Percentiles rank a stretch among this genome's conserved stretches.
phyloP scores from a whole-genome alignment of 2,329 filamentous ascomycete species.

The Exophiala alcalophila region DNA sequence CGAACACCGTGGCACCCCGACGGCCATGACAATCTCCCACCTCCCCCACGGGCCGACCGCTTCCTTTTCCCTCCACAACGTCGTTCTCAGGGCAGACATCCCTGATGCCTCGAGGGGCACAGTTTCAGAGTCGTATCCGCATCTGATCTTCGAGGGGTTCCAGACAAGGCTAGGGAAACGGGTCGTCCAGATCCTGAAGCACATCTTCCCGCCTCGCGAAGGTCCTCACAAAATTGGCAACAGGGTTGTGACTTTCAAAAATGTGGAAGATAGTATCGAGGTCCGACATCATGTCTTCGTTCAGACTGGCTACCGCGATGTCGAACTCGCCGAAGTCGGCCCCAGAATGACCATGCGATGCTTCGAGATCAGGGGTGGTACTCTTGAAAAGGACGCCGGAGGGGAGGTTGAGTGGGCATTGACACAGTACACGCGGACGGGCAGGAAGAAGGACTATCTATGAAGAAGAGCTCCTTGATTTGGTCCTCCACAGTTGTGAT shows the following conservation, averaged over 20 bases:
- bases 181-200: conserved; percentile 86
- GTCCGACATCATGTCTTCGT: conserved; percentile 94
- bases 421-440: conserved; percentile 90
- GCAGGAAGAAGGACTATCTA: conserved; percentile 92
- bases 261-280: conserved; percentile 83
- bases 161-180: conserved; percentile 74
- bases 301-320: conserved; percentile 81
- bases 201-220: conserved; percentile 88
- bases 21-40: conserved; percentile 81
- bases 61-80: conserved; percentile 87
- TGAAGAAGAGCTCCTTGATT: conserved; percentile 42
- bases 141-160: conserved; percentile 94
- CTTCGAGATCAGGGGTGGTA: conserved; percentile 89
- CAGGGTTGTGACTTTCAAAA: conserved; percentile 89
- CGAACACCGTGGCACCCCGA: conserved; percentile 89
- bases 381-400: conserved; percentile 77
- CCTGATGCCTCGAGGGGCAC: conserved; percentile 83
- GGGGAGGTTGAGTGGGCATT: conserved; percentile 96
- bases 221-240: conserved; percentile 77
- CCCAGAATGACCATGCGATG: conserved; percentile 96
- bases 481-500: too few species aligned
- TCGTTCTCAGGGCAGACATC: conserved; percentile 88
- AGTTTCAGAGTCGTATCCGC: conserved; percentile 87
- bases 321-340: conserved; percentile 85
- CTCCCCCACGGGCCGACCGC: conserved; percentile 85